Evolutionary conservation across 2,329 filamentous ascomycete genomes (phyloP).

Genomic region (Tolypocladium tundrense): DNA sequence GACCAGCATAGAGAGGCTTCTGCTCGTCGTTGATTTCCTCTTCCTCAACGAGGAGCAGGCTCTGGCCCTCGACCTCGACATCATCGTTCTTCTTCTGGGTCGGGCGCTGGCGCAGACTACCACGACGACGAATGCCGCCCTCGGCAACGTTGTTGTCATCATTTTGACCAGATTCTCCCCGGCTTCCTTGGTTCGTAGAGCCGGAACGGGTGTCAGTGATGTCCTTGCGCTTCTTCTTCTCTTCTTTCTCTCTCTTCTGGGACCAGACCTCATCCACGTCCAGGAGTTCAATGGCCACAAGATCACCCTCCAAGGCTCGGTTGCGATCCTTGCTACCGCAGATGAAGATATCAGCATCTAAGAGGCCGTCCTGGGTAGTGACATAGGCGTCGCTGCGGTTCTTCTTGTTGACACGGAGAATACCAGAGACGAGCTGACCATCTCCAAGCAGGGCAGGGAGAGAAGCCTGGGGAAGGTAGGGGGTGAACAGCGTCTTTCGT

Average conservation of each 20-base stretch:
- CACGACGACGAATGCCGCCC: slow-evolving; percentile 81
- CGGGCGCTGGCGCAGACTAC: slow-evolving; percentile 89
- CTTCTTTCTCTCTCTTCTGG: slow-evolving; percentile 98
- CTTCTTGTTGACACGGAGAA: slow-evolving; percentile 98
- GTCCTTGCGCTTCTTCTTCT: slow-evolving; percentile 99
- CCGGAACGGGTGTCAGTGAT: slow-evolving; percentile 83
- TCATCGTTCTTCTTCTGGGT: slow-evolving; percentile 99
- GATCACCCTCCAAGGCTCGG: slow-evolving; percentile 87
- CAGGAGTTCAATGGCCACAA: slow-evolving; percentile 89
- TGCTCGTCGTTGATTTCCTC: slow-evolving; percentile 98
- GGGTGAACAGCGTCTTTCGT: slow-evolving; percentile 96
- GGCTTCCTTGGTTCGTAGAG: slow-evolving; percentile 61
- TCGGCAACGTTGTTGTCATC: slow-evolving; percentile 58
- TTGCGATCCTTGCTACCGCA: slow-evolving; percentile 99
- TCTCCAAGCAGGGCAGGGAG: slow-evolving; percentile 83
- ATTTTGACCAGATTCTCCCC: slow-evolving; percentile 45
- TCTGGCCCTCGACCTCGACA: slow-evolving; percentile 96
- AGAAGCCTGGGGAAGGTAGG: slow-evolving; percentile 90
- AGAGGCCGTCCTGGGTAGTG: slow-evolving; percentile 72
- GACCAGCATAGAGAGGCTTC: slow-evolving; percentile 93
- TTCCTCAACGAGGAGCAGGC: slow-evolving; percentile 89
- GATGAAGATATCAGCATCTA: slow-evolving; percentile 98
- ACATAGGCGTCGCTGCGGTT: slow-evolving; percentile 98
- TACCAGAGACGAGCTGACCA: slow-evolving; percentile 90
- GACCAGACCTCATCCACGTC: slow-evolving; percentile 98